Conservation (phyloP, 192 early-diverging fungal genomes). For the Coemansia sp. region DNA sequence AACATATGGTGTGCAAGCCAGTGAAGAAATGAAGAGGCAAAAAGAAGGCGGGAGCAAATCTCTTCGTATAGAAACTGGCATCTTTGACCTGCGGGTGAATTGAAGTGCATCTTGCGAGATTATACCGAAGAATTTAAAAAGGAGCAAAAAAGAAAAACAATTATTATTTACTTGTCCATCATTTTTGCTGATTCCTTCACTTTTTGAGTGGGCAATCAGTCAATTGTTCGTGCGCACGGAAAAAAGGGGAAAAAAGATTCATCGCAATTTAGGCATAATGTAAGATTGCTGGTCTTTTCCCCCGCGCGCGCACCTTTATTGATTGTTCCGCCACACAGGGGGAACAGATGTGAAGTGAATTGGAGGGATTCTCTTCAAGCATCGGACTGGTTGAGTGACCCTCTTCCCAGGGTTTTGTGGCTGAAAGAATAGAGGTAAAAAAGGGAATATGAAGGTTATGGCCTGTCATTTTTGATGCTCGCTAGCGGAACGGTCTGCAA, state of each 20-base stretch:
- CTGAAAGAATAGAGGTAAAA: not conserved
- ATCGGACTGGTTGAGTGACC: slow-evolving; percentile 5
- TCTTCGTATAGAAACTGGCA: not conserved
- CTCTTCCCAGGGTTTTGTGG: not conserved
- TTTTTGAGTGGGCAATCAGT: not conserved
- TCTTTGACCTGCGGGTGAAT: slow-evolving; percentile 9
- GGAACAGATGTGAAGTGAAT: not conserved
- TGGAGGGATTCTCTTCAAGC: not conserved
- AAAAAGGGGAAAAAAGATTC: not conserved
- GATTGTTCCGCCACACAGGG: slow-evolving; percentile 3
- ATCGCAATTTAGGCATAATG: not conserved
- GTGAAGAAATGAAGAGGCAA: not conserved
- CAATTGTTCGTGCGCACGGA: not conserved
- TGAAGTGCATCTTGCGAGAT: not conserved
- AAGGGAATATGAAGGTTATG: not conserved
- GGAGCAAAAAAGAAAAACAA: not conserved
- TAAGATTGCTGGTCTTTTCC: not conserved
- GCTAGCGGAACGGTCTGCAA: not conserved
- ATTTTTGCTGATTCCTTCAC: not conserved
- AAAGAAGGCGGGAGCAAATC: not conserved
- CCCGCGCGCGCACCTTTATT: not conserved
- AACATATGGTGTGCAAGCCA: not conserved
- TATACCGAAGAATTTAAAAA: not conserved
- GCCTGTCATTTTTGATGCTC: not conserved
- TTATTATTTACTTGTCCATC: not conserved